These are phyloP conservation scores for Cladophialophora exuberans DNA, from an alignment of 2,329 filamentous ascomycete species.

Conservation along the genomic window DNA sequence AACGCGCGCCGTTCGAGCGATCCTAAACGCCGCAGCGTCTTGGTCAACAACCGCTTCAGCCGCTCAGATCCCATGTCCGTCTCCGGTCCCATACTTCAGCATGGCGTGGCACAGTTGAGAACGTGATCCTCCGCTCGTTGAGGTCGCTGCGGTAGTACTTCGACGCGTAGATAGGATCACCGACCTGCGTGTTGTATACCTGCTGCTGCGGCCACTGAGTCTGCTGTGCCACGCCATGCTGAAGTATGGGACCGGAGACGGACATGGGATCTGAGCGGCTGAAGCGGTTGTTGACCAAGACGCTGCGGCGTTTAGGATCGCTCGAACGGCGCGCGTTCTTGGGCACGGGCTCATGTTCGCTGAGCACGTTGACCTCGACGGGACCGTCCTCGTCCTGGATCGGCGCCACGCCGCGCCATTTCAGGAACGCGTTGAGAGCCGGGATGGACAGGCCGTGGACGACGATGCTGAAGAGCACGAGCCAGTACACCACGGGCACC, in stretches of 20 bases:
- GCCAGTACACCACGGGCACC: constrained; percentile 50
- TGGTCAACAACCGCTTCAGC: constrained; percentile 42
- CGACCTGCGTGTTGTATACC: not conserved
- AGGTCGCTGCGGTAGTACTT: not conserved
- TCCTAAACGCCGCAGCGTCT: constrained; percentile 36
- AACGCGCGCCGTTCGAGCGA: constrained; percentile 37
- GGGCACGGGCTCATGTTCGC: constrained; percentile 36
- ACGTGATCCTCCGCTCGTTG: not conserved
- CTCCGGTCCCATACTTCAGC: not conserved
- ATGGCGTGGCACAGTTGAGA: not conserved
- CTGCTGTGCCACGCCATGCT: not conserved
- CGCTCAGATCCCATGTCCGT: not conserved
- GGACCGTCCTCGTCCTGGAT: constrained; percentile 39
- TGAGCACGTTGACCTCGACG: constrained; percentile 35
- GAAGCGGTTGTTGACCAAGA: constrained; percentile 43
- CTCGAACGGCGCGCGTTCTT: constrained; percentile 38
- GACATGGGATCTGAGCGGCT: not conserved
- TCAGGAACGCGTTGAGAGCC: constrained; percentile 39
- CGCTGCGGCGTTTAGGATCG: constrained; percentile 35
- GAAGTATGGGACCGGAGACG: not conserved
- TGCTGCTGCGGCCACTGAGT: too few species aligned
- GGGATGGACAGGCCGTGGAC: constrained; percentile 46
- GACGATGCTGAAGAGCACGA: constrained; percentile 47
- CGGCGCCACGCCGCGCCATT: constrained; percentile 32
- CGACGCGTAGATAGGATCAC: not conserved